Base-by-base conservation (phyloP, 2,329 filamentous ascomycete genomes). In the Diplocarpon rosae region DNA sequence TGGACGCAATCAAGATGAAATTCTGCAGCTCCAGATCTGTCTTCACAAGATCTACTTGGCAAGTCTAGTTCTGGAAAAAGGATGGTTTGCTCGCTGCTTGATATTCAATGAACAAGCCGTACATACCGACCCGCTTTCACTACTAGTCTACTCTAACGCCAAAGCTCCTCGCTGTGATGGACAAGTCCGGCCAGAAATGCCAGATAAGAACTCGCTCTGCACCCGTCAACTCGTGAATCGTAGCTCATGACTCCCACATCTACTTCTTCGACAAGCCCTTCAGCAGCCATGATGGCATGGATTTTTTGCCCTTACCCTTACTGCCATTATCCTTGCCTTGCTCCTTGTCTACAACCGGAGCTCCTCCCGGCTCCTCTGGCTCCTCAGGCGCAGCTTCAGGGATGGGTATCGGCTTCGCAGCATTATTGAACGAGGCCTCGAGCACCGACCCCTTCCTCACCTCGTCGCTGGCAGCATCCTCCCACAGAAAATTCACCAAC, bases 401-500 rank as follows among this genome's bases (percentile, higher is more conserved):
- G 0, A 87, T 71, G 55, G 77, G 76, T 47, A 92, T 67, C 47
- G 80, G 73, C 59, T 74, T 74, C 1, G 85, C 86, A 56, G 76
- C 70, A 42, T 71, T 69, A 24, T 76, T 73, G 42, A 81, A 69
- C 20, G 68, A 66, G 1, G 62, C 53, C 55, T 62, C 59, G 33
- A 62, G 43, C 7, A 51, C 55, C 17, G 65, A 66, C 24, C n/a
- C 20, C 27, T 71, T 71, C 47, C 80, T 69, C 4, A 71, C 73
- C 10, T 71, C 66, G 1, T 66, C 57, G n/a, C 73, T 69, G 1
- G 80, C 83, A 31, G 63, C 69, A 37, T 80, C 73, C 15, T 78
- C 76, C 85, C 87, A 94, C 1, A 78, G 65, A 49, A 94, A 74
- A 48, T 82, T 90, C 35, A 95, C 68, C 8, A 94, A 68, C 28